A percentile compares a stretch with the other conserved stretches of the same genome.
Conservation (phyloP, 2,329 filamentous ascomycete species). For the Fonsecaea monophora region DNA sequence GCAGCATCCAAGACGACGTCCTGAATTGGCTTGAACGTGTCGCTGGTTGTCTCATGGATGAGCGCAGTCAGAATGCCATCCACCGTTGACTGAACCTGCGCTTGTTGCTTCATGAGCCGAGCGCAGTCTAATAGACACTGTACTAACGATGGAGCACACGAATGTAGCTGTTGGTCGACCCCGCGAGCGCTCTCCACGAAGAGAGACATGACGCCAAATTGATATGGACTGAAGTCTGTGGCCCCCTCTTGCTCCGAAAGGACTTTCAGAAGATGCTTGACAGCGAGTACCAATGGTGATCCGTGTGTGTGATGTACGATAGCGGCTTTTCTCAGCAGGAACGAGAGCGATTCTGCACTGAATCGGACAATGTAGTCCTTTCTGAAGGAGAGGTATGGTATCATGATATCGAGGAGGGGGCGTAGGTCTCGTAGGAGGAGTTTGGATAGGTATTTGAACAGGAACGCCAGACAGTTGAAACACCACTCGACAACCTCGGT, state of each 20-base stretch:
- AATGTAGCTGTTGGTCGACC: constrained; percentile 64
- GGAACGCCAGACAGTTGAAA: constrained; percentile 89
- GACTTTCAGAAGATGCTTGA: constrained; percentile 74
- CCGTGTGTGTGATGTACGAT: constrained; percentile 75
- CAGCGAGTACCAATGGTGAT: constrained; percentile 71
- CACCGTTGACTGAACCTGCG: constrained; percentile 56
- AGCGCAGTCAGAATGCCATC: constrained; percentile 79
- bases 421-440: constrained; percentile 84
- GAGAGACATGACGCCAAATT: constrained; percentile 88
- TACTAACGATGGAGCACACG: constrained; percentile 62
- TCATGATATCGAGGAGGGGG: constrained; percentile 82
- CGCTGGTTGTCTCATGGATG: constrained; percentile 78
- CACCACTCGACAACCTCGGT: constrained; percentile 97
- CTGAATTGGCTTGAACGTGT: constrained; percentile 74
- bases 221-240: constrained; percentile 65
- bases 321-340: constrained; percentile 87
- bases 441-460: constrained; percentile 95
- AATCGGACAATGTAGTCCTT: constrained; percentile 90
- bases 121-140: constrained; percentile 55
- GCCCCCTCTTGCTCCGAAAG: constrained; percentile 33
- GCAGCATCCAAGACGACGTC: constrained; percentile 65
- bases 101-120: constrained; percentile 54
- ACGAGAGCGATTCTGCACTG: constrained; percentile 92
- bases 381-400: constrained; percentile 78
- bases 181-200: constrained; percentile 81